These are phyloP conservation scores for Coniochaeta pulveracea DNA, from an alignment of 2,329 filamentous ascomycete genomes.

Conservation along the genomic window DNA sequence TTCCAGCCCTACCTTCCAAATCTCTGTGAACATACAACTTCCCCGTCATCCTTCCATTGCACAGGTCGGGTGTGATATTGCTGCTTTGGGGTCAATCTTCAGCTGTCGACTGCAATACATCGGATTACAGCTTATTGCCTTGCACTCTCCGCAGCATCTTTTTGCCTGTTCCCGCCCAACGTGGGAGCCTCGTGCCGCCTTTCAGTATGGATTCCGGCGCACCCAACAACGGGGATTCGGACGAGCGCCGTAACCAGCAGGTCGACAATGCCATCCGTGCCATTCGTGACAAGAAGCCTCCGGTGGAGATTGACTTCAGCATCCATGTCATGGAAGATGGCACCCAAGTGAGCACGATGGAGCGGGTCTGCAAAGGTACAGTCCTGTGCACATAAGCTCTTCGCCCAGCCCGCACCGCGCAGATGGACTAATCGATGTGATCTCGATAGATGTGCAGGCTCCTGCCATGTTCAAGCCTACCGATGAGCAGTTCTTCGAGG, in stretches of 20 bases:
- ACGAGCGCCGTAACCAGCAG: conserved; percentile 43
- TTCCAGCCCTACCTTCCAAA: no score
- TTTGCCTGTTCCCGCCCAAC: no score
- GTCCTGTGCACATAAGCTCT: conserved; percentile 19
- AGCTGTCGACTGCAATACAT: no score
- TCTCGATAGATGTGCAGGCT: conserved; percentile 94
- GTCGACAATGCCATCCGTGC: conserved; percentile 88
- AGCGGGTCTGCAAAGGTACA: conserved; percentile 99
- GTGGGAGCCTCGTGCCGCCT: no score
- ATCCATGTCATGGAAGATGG: conserved; percentile 98
- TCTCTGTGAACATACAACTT: no score
- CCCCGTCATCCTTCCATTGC: no score
- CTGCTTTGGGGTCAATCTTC: no score
- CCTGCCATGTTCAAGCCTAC: conserved; percentile 87
- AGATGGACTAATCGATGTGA: conserved; percentile 10
- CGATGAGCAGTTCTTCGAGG: conserved; percentile 89
- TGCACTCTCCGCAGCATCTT: no score
- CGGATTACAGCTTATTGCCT: no score
- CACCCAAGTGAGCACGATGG: conserved; percentile 84
- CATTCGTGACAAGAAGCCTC: conserved; percentile 86
- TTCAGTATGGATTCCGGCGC: no score
- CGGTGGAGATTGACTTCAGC: conserved; percentile 97
- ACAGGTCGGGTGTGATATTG: no score
- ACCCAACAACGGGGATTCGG: no score
- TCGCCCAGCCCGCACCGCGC: conserved; percentile 11